A percentile compares a stretch with the other conserved stretches of the same genome.
Conservation (phyloP, 306 rosid species). For the Trifolium fragiferum region DNA sequence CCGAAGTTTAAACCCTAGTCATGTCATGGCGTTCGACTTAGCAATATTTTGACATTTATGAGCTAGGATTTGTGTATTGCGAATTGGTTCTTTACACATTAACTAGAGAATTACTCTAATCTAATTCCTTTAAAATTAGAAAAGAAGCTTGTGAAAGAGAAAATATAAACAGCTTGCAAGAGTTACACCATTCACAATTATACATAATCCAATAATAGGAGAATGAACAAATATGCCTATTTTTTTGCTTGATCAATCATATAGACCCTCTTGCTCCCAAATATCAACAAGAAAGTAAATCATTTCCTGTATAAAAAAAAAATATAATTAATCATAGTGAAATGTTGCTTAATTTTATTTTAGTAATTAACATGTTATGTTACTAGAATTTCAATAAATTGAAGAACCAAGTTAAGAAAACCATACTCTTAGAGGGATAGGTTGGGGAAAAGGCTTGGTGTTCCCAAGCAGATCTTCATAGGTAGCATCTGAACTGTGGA, state of each 20-base stretch:
- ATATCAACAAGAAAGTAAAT: slow-evolving; percentile 72
- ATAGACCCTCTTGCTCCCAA: slow-evolving; percentile 87
- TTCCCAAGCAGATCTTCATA: slow-evolving; percentile 74
- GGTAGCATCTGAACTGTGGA: slow-evolving; percentile 69
- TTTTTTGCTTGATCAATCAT: slow-evolving; percentile 51
- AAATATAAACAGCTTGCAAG: not conserved
- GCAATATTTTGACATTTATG: too few species aligned
- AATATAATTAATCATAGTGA: slow-evolving; percentile 34
- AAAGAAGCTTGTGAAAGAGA: not conserved
- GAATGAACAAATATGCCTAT: not conserved
- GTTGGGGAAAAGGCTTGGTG: slow-evolving; percentile 64
- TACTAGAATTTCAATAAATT: not conserved
- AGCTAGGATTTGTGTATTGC: too few species aligned
- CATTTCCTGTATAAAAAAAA: slow-evolving; percentile 77
- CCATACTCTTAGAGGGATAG: slow-evolving; percentile 83
- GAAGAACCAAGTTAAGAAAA: slow-evolving; percentile 3
- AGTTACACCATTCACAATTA: slow-evolving; percentile 32
- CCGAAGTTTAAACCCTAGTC: too few species aligned
- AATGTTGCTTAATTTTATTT: slow-evolving; percentile 11
- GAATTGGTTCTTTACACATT: not conserved
- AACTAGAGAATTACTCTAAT: slow-evolving; percentile 21
- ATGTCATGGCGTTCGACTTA: too few species aligned
- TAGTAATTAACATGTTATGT: not conserved
- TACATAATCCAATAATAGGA: not conserved
- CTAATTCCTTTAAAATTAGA: not conserved